Evolutionary conservation across 495 filamentous ascomycete species (phyloP), one percentile per base, ranked within the genome.

Genomic region (Podospora comata): DNA sequence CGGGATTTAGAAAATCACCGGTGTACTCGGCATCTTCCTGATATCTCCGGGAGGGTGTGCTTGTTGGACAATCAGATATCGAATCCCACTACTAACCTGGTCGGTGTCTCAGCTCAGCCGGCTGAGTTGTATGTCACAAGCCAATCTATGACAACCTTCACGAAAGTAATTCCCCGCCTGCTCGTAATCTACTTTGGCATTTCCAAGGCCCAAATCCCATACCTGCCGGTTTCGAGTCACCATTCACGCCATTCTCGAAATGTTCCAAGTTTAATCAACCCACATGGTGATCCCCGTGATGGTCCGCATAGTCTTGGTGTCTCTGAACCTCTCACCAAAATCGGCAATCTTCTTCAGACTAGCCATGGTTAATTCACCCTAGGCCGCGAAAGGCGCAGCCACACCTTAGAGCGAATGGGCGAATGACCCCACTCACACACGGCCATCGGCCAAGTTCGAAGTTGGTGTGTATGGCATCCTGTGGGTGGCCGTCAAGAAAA

Each of bases 101-200:
- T 67, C 63, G 32, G 55, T 32, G 65, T 62, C 57, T 71, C 63
- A 66, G 69, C 66, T 65, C 65, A 71, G 66, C 69, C 69, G 60
- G 62, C 30, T 61, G 55, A 63, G 62, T 48, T 11, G 2, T 64
- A 32, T 54, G 66, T 71, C 69, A 71, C 65, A 53, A 66, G 55
- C 61, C 28, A 64, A 28, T 61, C 55, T 57, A 20, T 28, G 20
- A 18, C 18, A 61, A 19, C 16, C 27, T 13, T 32, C 20, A 28
- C n/a, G 13, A 61, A n/a, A 28, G 59, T 13, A 67, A 64, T 57
- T 61, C 48, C 65, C 67, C 30, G 44, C 64, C 57, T 13, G 48
- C 32, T 62, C 65, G 62, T 61, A 56, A 60, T 66, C 53, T 6
- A 34, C 58, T 23, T 53, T 61, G 57, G 62, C 19, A 32, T 19